Base-by-base conservation (phyloP, 1,139 yeast species). In the Blastobotrys arbuscula region DNA sequence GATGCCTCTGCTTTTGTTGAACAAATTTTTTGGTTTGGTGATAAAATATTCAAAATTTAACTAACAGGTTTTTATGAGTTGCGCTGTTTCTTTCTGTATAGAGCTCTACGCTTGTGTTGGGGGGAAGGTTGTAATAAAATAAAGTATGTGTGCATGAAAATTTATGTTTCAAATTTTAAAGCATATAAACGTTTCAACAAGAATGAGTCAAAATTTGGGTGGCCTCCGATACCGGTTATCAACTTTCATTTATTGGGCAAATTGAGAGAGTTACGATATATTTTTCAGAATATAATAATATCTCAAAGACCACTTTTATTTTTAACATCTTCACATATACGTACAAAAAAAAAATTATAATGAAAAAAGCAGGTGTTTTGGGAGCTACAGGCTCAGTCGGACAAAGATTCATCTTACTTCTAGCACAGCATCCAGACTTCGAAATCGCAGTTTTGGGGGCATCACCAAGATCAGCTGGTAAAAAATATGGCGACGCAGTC, bases 331-430 rank as follows among this genome's bases (percentile, higher is more conserved):
- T 20, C 15, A 42, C 12, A n/a, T 2, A 16, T 24, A 24, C 18
- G n/a, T 18, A 43, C 5, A 20, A 21, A 16, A 13, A 19, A 20
- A 23, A n/a, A 34, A 28, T 15, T 2, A 18, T 36, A 16, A 44
- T 12, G 30, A 44, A 40, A 36, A 41, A 41, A 28, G 43, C 43
- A 15, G 98, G 98, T 72, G 96, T 92, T 60, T 75, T 92, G 56
- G 98, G 98, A 48, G 97, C 97, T 59, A 90, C 97, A 20, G 98
- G 97, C 45, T 84, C 96, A 39, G 99, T 92, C 42, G 99, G 99
- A 48, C 99, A 92, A 71, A 78, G 98, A 61, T 92, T 92, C 66
- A 90, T 92, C 55, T 75, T 90, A 50, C 75, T 92, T 49, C 76
- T 92, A 56, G 79, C 90, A 1, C 72, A 85, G 54, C 97, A 92